phyloP scores from a whole-genome alignment of 2,329 filamentous ascomycete genomes.

The Trichocomaceae sp. region DNA sequence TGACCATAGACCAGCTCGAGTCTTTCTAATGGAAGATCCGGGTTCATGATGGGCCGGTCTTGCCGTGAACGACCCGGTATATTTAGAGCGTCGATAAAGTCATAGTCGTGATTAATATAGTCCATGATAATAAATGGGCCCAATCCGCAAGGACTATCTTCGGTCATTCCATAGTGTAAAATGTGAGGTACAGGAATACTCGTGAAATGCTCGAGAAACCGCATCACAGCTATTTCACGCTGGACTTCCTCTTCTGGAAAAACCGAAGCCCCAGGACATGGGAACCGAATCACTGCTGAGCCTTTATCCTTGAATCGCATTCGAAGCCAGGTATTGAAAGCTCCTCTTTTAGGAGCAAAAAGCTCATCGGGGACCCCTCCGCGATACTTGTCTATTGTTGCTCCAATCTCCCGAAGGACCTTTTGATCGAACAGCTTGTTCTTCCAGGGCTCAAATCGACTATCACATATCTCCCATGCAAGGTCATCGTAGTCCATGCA shows the following conservation, averaged over 20 bases:
- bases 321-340: conserved; percentile 19
- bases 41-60: conserved; percentile 29
- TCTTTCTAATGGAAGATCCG: conserved; percentile 27
- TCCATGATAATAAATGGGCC: conserved; percentile 34
- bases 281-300: conserved; percentile 19
- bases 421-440: conserved; percentile 9
- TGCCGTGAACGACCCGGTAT: conserved; percentile 19
- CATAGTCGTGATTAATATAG: conserved; percentile 21
- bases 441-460: conserved; percentile 12
- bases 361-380: conserved; percentile 13
- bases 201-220: conserved; percentile 15
- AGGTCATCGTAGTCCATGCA: conserved; percentile 16
- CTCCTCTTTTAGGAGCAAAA: conserved; percentile 13
- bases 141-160: conserved; percentile 13
- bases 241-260: conserved; percentile 23
- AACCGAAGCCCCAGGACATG: conserved; percentile 15
- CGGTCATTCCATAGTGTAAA: conserved; percentile 17
- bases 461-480: conserved; percentile 15
- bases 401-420: conserved; percentile 8
- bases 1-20: conserved; percentile 35
- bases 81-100: conserved; percentile 21
- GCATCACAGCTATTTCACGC: conserved; percentile 16
- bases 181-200: conserved; percentile 17
- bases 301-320: conserved; percentile 17
- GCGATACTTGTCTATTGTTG: conserved; percentile 14